Conservation (phyloP, 2,329 filamentous ascomycete species). For the Aspergillus neotritici region DNA sequence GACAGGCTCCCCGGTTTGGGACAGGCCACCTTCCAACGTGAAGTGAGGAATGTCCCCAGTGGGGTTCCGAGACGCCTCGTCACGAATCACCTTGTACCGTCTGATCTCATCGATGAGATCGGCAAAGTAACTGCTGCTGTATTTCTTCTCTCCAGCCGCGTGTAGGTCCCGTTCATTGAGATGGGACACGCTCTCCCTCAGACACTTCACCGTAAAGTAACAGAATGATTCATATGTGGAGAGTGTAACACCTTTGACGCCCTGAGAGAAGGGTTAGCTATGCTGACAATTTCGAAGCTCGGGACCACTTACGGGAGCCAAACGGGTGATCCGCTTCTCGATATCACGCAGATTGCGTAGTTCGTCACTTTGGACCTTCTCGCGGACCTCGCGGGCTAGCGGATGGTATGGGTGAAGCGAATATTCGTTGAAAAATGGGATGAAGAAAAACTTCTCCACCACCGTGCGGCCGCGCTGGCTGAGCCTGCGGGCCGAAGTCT, state of each 20-base stretch:
- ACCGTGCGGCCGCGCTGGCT: slow-evolving; percentile 65
- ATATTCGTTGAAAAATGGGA: slow-evolving; percentile 68
- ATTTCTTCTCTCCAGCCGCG: slow-evolving; percentile 77
- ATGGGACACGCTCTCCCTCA: slow-evolving; percentile 82
- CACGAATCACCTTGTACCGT: slow-evolving; percentile 80
- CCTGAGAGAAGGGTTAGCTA: slow-evolving; percentile 29
- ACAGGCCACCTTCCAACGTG: slow-evolving; percentile 73
- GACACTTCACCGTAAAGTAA: slow-evolving; percentile 81
- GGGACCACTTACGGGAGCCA: slow-evolving; percentile 81
- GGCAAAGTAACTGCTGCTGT: slow-evolving; percentile 94
- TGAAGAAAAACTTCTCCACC: slow-evolving; percentile 73
- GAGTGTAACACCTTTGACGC: slow-evolving; percentile 53
- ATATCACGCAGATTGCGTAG: slow-evolving; percentile 89
- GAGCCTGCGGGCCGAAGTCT: slow-evolving; percentile 47
- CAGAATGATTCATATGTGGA: slow-evolving; percentile 80
- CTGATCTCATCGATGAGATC: slow-evolving; percentile 92
- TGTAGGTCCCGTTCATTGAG: slow-evolving; percentile 82
- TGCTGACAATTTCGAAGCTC: slow-evolving; percentile 57
- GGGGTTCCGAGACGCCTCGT: slow-evolving; percentile 46
- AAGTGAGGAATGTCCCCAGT: slow-evolving; percentile 46
- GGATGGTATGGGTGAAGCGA: slow-evolving; percentile 73
- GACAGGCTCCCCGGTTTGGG: slow-evolving; percentile 73
- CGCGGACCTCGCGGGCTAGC: slow-evolving; percentile 70
- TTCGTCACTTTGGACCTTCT: slow-evolving; percentile 73
- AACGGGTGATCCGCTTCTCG: slow-evolving; percentile 86